phyloP scores from a whole-genome alignment of 768 basidiomycete species.

The Wakefieldia striispora region DNA sequence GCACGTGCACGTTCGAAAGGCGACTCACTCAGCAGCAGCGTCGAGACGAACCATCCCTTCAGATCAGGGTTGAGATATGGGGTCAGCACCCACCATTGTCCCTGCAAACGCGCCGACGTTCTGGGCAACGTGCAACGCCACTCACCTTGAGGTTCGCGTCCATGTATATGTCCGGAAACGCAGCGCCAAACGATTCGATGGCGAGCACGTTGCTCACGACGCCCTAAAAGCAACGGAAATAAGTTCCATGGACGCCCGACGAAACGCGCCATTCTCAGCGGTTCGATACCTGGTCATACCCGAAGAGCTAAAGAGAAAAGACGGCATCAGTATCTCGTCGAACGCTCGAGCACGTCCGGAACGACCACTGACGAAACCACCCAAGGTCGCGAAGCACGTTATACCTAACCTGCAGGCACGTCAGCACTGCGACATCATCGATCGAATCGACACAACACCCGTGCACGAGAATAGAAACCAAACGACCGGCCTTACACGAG shows the following conservation, averaged over 20 bases:
- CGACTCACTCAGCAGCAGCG: conserved; percentile 25
- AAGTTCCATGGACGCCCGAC: neutral
- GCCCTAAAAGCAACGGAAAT: conserved; percentile 16
- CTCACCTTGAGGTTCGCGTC: conserved; percentile 26
- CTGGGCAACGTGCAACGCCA: too few relatives aligned
- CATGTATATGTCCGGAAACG: conserved; percentile 32
- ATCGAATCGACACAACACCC: neutral
- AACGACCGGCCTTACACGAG: conserved; percentile 21
- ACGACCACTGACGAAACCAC: conserved; percentile 28
- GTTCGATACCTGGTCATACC: conserved; percentile 28
- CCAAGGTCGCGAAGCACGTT: conserved; percentile 31
- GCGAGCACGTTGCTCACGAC: conserved; percentile 33
- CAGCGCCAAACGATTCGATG: conserved; percentile 34
- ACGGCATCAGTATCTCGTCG: neutral
- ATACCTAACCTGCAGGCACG: conserved; percentile 24
- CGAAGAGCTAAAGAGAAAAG: conserved; percentile 24
- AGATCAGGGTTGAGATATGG: neutral
- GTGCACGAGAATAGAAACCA: conserved; percentile 1
- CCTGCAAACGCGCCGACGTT: too few relatives aligned
- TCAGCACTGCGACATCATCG: too few relatives aligned
- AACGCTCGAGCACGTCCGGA: neutral
- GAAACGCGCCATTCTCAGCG: neutral
- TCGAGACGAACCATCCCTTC: conserved; percentile 34
- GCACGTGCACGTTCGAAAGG: neutral
- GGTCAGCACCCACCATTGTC: neutral